These are phyloP conservation scores for Theileria sp. DNA, from an alignment of 169 alveolate species.

Conservation along the genomic window DNA sequence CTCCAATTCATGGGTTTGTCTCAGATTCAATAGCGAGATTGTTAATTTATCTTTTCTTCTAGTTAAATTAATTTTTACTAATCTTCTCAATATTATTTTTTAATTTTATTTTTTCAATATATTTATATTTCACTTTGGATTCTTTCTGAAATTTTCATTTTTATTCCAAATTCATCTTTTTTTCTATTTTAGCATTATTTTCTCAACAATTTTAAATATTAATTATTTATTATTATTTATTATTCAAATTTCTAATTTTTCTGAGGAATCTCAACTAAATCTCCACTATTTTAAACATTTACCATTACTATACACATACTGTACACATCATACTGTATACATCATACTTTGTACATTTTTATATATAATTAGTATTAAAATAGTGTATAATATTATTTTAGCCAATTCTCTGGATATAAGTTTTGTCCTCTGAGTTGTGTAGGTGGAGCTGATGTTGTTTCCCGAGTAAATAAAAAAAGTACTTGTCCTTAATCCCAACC, in stretches of 20 bases:
- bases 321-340: background rate
- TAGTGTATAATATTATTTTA: constrained; percentile 4
- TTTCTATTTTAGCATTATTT: background rate
- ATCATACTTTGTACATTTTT: background rate
- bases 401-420: constrained; percentile 62
- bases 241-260: background rate
- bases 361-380: background rate
- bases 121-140: background rate
- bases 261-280: background rate
- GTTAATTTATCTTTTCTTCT: background rate
- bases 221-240: background rate
- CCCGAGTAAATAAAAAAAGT: constrained; percentile 57
- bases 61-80: background rate
- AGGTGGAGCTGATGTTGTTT: constrained; percentile 51
- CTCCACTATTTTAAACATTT: background rate
- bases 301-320: background rate
- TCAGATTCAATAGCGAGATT: background rate
- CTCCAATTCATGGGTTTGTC: background rate
- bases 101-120: background rate
- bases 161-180: background rate
- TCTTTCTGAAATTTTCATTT: background rate
- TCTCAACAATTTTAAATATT: background rate
- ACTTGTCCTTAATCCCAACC: constrained; percentile 41
- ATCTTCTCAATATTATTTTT: background rate
- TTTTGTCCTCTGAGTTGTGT: constrained; percentile 43